Conservation (phyloP, 208 protist genomes). For the Herpetomonas tarakana region DNA sequence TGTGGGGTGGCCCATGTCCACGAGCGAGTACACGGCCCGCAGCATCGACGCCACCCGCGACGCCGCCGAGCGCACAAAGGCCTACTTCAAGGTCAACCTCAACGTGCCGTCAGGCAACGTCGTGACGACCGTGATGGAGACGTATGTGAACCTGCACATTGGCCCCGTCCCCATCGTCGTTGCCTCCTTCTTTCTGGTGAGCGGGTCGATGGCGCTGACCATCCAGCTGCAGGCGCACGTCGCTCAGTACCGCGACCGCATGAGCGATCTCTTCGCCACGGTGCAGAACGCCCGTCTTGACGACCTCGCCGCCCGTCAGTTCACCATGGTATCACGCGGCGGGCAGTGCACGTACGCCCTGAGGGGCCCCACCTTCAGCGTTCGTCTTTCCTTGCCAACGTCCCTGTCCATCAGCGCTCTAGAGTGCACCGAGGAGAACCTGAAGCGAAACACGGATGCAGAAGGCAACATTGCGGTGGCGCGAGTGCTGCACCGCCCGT, state of each 20-base stretch:
- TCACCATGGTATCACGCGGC: background rate
- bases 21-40: conserved; percentile 32
- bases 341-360: background rate
- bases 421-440: background rate
- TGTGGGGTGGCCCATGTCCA: conserved; percentile 17
- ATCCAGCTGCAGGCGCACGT: conserved; percentile 48
- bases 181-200: conserved; percentile 43
- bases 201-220: conserved; percentile 35
- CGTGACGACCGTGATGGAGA: conserved; percentile 61
- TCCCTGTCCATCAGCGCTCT: background rate
- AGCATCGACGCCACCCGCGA: conserved; percentile 24
- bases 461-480: background rate
- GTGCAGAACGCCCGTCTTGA: conserved; percentile 46
- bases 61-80: conserved; percentile 24
- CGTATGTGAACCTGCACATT: conserved; percentile 36
- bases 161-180: conserved; percentile 42
- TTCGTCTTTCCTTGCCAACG: background rate
- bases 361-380: background rate
- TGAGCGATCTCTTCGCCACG: conserved; percentile 38
- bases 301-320: background rate
- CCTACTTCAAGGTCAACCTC: conserved; percentile 57
- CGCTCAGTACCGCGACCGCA: conserved; percentile 35
- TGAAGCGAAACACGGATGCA: background rate
- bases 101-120: conserved; percentile 32
- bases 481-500: background rate